Conservation (phyloP, 202 grass and related monocot species). For the Bolboschoenoplectus hybrid region DNA sequence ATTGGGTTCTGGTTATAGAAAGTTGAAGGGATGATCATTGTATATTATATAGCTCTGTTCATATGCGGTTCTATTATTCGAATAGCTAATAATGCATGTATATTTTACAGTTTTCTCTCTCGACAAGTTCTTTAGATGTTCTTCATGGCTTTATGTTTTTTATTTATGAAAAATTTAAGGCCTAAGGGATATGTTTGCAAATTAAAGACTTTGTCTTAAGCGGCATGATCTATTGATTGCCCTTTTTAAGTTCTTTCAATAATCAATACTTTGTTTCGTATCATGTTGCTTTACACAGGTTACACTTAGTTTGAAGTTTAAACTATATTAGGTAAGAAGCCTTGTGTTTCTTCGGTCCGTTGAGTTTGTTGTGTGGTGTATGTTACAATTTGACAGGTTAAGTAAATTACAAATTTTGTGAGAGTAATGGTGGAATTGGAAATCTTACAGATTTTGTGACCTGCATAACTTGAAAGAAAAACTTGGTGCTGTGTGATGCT, state of each 20-base stretch:
- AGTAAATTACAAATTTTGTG: neutral
- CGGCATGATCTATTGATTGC: too few species aligned
- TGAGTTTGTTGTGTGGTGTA: neutral
- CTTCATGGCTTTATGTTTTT: neutral
- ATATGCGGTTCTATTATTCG: slow-evolving; percentile 47
- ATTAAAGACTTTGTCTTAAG: too few species aligned
- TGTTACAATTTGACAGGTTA: neutral
- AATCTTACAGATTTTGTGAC: neutral
- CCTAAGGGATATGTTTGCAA: too few species aligned
- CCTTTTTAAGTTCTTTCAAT: neutral
- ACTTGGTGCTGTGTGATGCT: too few species aligned
- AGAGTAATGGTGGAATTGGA: too few species aligned
- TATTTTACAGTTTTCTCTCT: slow-evolving; percentile 63
- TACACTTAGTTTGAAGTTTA: too few species aligned
- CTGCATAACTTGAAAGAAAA: neutral
- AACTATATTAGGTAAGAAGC: too few species aligned
- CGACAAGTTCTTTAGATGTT: slow-evolving; percentile 26
- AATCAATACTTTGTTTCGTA: neutral
- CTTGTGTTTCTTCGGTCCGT: too few species aligned
- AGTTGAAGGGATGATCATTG: slow-evolving; percentile 59
- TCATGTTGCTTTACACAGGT: too few species aligned
- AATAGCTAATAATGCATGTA: slow-evolving; percentile 74
- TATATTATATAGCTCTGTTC: slow-evolving; percentile 66
- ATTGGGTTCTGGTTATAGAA: slow-evolving; percentile 56
- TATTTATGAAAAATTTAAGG: too few species aligned